Percentiles rank a stretch among this genome's conserved stretches.
Evolutionary conservation across 2,329 filamentous ascomycete species (phyloP).

Genomic region (Hymenoscyphus occultus): DNA sequence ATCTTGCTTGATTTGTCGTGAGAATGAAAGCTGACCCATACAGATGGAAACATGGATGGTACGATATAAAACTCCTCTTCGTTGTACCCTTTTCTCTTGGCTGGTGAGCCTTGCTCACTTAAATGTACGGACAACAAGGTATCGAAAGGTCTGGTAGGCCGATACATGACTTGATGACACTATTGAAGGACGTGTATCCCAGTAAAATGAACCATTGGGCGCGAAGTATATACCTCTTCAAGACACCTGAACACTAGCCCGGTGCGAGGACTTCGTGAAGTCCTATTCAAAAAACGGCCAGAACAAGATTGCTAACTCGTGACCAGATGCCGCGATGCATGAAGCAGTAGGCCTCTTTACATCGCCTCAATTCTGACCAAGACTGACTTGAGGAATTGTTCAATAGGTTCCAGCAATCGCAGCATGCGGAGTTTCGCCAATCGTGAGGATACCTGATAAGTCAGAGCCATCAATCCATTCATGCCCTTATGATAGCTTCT

Average conservation of each 20-base stretch:
- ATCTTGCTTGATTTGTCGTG: neutral
- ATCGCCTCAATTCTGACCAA: neutral
- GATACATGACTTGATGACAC: neutral
- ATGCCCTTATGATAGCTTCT: too few species aligned
- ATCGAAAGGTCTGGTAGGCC: neutral
- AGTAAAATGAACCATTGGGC: neutral
- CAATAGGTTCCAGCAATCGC: conserved; percentile 46
- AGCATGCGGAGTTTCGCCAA: conserved; percentile 51
- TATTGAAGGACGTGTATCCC: too few species aligned
- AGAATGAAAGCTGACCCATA: conserved; percentile 1
- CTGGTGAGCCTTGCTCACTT: neutral
- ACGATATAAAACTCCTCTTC: conserved; percentile 16
- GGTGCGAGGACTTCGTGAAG: neutral
- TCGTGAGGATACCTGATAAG: conserved; percentile 56
- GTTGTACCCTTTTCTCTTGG: neutral
- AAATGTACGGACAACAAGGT: neutral
- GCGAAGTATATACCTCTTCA: neutral
- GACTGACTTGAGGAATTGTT: neutral
- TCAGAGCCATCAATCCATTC: too few species aligned
- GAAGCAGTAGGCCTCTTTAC: conserved; percentile 43
- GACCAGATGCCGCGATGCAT: conserved; percentile 48
- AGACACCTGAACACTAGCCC: neutral
- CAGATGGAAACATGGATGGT: conserved; percentile 55
- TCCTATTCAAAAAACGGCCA: neutral
- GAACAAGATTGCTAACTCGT: neutral